A percentile compares a stretch with the other conserved stretches of the same genome.
Conservation (phyloP, 2,329 filamentous ascomycete genomes). For the Ophiognomonia clavigignenti-juglandacearum region DNA sequence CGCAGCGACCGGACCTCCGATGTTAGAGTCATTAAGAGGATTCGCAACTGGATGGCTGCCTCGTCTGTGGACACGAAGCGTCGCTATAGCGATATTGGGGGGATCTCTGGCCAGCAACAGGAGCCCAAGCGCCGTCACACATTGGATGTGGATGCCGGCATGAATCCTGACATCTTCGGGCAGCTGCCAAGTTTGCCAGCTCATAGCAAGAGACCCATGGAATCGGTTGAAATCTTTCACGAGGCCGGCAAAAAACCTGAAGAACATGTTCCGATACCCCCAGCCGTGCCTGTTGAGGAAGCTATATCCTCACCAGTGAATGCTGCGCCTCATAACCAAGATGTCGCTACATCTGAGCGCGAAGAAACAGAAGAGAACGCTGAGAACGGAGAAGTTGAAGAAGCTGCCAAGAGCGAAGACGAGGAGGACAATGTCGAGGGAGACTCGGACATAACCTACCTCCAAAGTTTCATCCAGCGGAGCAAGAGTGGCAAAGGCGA, state of each 20-base stretch:
- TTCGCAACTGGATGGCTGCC: slow-evolving; percentile 6
- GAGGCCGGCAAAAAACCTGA: neutral
- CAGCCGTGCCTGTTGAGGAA: neutral
- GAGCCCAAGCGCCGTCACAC: slow-evolving; percentile 19
- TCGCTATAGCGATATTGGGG: slow-evolving; percentile 21
- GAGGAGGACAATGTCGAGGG: slow-evolving; percentile 23
- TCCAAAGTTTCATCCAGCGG: slow-evolving; percentile 30
- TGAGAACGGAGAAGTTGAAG: neutral
- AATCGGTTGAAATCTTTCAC: neutral
- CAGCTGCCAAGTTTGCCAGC: neutral
- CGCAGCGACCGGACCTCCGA: slow-evolving; percentile 22
- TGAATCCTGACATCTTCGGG: slow-evolving; percentile 30
- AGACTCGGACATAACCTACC: slow-evolving; percentile 30
- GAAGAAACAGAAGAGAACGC: neutral
- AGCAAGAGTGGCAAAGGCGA: slow-evolving; percentile 15
- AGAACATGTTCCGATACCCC: neutral
- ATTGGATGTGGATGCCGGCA: slow-evolving; percentile 27
- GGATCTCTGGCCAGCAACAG: neutral
- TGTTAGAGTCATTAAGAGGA: slow-evolving; percentile 7
- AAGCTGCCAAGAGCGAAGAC: too few relatives aligned
- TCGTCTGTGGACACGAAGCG: slow-evolving; percentile 16
- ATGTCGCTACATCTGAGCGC: neutral
- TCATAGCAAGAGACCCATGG: neutral
- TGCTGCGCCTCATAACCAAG: neutral
- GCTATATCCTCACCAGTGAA: neutral